Conservation (phyloP, 2,329 filamentous ascomycete species). For the Lachnellula occidentalis region DNA sequence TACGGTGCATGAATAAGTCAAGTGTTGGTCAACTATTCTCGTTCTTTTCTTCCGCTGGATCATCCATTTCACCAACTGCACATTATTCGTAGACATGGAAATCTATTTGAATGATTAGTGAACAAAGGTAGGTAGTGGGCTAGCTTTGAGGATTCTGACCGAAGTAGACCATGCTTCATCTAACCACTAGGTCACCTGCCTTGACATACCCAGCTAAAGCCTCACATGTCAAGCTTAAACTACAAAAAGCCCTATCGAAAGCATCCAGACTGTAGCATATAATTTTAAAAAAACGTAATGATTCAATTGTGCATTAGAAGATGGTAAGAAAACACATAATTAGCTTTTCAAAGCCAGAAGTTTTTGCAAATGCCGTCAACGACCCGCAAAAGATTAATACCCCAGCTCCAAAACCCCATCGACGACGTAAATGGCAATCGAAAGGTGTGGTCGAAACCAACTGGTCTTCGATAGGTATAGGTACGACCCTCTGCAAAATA, state of each 20-base stretch:
- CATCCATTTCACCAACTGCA: too few species aligned
- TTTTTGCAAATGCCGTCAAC: constrained; percentile 31
- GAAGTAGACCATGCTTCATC: too few species aligned
- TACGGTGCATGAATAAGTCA: too few species aligned
- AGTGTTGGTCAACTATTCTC: too few species aligned
- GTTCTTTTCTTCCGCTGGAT: too few species aligned
- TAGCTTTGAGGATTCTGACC: too few species aligned
- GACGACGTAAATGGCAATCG: constrained; percentile 19
- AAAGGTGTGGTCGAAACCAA: constrained; percentile 14
- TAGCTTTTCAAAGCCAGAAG: constrained; percentile 31
- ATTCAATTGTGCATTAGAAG: constrained; percentile 32
- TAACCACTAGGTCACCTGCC: too few species aligned
- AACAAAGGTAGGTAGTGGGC: too few species aligned
- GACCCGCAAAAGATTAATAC: constrained; percentile 29
- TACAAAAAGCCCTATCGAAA: constrained; percentile 19
- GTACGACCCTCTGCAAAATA: constrained; percentile 11
- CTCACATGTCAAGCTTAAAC: constrained; percentile 1
- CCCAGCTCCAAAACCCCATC: constrained; percentile 23
- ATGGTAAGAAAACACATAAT: constrained; percentile 31
- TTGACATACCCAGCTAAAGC: too few species aligned
- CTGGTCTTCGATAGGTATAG: constrained; percentile 4
- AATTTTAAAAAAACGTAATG: constrained; percentile 23
- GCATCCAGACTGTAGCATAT: constrained; percentile 18
- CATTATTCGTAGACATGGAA: too few species aligned
- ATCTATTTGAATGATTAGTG: too few species aligned